These are phyloP conservation scores for Mycena kentingensis DNA, from an alignment of 768 basidiomycete species.

Conservation along the genomic window DNA sequence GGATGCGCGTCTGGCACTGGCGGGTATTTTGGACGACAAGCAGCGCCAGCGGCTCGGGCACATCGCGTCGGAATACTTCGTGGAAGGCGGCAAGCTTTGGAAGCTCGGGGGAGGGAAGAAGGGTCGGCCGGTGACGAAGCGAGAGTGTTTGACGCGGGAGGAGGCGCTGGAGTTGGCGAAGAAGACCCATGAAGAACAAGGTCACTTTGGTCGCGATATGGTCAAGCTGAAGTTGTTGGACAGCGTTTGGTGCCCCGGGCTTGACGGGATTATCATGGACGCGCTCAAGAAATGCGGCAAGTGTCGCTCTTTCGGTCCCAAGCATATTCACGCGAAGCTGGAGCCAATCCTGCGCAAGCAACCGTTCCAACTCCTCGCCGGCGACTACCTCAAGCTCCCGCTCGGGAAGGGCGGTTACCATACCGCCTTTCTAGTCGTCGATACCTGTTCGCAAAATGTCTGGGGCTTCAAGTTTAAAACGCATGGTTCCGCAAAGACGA, in stretches of 20 bases:
- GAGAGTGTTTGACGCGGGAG: constrained; percentile 6
- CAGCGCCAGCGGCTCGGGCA: not conserved
- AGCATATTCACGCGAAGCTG: constrained; percentile 27
- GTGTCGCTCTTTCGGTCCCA: constrained; percentile 29
- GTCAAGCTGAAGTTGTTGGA: constrained; percentile 23
- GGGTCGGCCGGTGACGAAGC: not conserved
- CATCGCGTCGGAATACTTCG: not conserved
- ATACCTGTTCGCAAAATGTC: constrained; percentile 12
- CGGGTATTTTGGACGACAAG: constrained; percentile 10
- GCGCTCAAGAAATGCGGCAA: constrained; percentile 26
- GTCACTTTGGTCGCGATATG: constrained; percentile 27
- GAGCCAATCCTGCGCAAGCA: constrained; percentile 28
- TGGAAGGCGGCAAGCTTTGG: constrained; percentile 17
- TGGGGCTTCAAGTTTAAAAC: constrained; percentile 26
- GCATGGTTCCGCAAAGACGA: constrained; percentile 4
- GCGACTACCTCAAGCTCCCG: constrained; percentile 31
- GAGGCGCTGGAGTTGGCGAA: constrained; percentile 6
- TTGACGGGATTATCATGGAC: constrained; percentile 22
- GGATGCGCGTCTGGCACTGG: not conserved
- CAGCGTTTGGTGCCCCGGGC: constrained; percentile 11
- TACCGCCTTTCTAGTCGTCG: constrained; percentile 18
- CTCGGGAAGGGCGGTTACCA: constrained; percentile 26
- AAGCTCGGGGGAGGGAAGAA: not conserved
- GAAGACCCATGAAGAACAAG: constrained; percentile 9
- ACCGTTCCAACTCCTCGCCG: constrained; percentile 31